Conservation (phyloP, 1,284 basidiomycete species). For the Sanghuangporus baumii region DNA sequence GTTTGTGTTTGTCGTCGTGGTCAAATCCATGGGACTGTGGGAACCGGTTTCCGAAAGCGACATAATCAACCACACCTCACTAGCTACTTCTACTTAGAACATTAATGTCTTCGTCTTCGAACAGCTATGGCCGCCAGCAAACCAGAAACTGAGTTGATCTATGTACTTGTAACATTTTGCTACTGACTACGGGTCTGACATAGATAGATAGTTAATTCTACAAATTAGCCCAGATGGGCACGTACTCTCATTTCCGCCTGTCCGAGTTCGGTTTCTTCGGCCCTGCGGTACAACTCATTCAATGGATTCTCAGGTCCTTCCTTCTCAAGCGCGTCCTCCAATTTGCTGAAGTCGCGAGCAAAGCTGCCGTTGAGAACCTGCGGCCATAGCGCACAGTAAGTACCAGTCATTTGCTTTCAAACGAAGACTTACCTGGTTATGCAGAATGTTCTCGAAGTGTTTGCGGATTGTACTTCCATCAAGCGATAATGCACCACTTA, state of each 20-base stretch:
- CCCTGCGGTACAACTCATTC: conserved; percentile 45
- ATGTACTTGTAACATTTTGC: no score
- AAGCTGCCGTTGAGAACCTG: conserved; percentile 59
- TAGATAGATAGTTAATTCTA: no score
- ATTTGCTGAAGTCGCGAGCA: conserved; percentile 47
- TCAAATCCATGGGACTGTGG: no score
- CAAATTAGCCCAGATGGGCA: conserved; percentile 36
- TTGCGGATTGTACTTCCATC: conserved; percentile 43
- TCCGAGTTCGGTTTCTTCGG: conserved; percentile 47
- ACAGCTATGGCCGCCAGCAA: no score
- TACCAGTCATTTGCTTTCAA: background rate
- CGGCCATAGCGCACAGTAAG: background rate
- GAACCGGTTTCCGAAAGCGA: no score
- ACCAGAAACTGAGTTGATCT: no score
- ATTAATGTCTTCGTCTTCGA: no score
- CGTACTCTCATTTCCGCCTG: conserved; percentile 57
- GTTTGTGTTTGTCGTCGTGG: no score
- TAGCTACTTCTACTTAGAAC: no score
- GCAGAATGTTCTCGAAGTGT: conserved; percentile 54
- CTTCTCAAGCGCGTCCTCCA: conserved; percentile 55
- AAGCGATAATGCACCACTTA: conserved; percentile 50
- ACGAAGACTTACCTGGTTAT: conserved; percentile 41
- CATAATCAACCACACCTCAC: no score
- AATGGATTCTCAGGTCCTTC: conserved; percentile 52
- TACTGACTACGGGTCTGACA: no score